Conservation (phyloP, 805 yeast species). For the Huiozyma naganishii region DNA sequence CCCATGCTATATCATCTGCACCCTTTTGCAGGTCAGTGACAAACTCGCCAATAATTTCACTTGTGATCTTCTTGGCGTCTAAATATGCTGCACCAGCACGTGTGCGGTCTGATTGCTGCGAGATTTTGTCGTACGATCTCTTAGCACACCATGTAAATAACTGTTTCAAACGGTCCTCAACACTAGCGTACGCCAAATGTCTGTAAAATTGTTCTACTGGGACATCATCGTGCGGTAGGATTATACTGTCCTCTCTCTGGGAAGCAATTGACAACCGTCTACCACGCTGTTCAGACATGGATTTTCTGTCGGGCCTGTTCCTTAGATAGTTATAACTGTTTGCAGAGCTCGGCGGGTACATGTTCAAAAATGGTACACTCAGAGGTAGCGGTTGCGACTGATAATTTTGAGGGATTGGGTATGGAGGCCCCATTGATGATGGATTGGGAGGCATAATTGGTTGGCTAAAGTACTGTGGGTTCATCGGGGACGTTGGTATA, state of each 20-base stretch:
- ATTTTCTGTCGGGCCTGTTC: slow-evolving; percentile 14
- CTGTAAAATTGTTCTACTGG: slow-evolving; percentile 25
- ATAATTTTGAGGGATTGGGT: slow-evolving; percentile 10
- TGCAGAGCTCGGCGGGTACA: slow-evolving; percentile 8
- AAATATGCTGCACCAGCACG: slow-evolving; percentile 4
- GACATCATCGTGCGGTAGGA: slow-evolving; percentile 26
- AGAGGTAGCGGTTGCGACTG: slow-evolving; percentile 7
- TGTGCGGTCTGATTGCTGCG: background rate
- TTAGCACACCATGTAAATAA: slow-evolving; percentile 25
- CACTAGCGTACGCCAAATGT: slow-evolving; percentile 22
- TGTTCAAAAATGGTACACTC: slow-evolving; percentile 9
- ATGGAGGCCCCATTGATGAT: slow-evolving; percentile 22
- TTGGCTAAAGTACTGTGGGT: slow-evolving; percentile 3
- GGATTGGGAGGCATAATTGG: slow-evolving; percentile 12
- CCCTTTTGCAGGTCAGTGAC: slow-evolving; percentile 23
- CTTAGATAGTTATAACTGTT: background rate
- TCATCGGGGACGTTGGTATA: slow-evolving; percentile 10
- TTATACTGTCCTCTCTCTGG: slow-evolving; percentile 15
- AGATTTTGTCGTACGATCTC: background rate
- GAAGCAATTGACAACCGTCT: slow-evolving; percentile 23
- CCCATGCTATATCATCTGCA: slow-evolving; percentile 21
- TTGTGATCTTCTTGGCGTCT: slow-evolving; percentile 16
- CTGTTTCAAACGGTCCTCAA: slow-evolving; percentile 23
- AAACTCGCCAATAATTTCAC: slow-evolving; percentile 21
- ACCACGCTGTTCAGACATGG: slow-evolving; percentile 22